Percentiles rank a stretch among this genome's conserved stretches.
Evolutionary conservation across 148 eudicot genomes (phyloP).

Genomic region (Amaranthus palmeri): DNA sequence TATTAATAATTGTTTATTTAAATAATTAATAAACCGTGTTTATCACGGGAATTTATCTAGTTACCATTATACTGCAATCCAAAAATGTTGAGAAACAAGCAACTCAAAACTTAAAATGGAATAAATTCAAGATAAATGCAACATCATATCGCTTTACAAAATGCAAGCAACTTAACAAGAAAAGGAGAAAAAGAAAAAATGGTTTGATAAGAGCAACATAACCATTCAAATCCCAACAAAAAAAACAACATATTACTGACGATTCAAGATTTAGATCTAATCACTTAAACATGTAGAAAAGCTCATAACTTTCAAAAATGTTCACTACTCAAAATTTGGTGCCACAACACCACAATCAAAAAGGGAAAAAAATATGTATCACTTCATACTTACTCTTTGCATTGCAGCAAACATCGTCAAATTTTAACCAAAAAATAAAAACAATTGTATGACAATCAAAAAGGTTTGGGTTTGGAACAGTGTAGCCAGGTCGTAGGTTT

Average conservation of each 20-base stretch:
- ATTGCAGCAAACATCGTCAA: slow-evolving; percentile 23
- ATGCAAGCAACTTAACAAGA: neutral
- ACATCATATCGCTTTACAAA: neutral
- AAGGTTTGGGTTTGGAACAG: neutral
- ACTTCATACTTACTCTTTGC: slow-evolving; percentile 19
- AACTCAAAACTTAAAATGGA: neutral
- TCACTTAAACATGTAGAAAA: neutral
- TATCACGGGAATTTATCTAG: no score
- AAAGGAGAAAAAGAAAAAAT: neutral
- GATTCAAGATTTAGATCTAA: neutral
- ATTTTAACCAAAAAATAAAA: neutral
- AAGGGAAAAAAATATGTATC: neutral
- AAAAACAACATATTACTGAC: no score
- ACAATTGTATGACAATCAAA: no score
- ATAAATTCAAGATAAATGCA: neutral
- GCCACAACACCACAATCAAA: no score
- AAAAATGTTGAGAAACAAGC: neutral
- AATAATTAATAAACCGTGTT: no score
- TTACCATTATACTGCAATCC: neutral
- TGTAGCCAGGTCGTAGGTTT: neutral
- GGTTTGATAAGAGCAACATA: neutral
- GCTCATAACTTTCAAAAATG: neutral
- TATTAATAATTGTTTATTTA: no score
- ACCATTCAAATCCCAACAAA: neutral
- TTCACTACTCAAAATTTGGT: neutral